Evolutionary conservation across 176 grass and related monocot genomes (phyloP), one percentile per base, ranked within the genome.

Genomic region (Avena insularis): DNA sequence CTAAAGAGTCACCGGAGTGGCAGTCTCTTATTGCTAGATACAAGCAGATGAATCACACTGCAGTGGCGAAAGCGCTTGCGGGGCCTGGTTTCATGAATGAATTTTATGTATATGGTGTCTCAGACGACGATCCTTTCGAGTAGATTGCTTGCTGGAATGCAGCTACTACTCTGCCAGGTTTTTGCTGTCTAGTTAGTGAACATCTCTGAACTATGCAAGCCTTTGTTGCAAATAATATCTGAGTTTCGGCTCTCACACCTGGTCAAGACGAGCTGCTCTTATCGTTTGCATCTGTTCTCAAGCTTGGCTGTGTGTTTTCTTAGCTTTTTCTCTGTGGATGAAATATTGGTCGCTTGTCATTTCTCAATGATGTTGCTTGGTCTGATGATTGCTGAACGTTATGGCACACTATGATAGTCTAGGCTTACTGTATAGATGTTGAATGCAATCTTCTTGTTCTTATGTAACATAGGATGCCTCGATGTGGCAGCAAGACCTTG

Each of bases 11-110:
- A 3, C 62, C 57, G 19, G 84, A 84, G 49, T 89, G 93, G 89
- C 74, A 83, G 76, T 82, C 84, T 2, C 81, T 90, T 79, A 85
- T 87, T 79, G 60, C 82, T 69, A 88, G 84, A 71, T 71, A 89
- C 66, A 65, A 82, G 51, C 79, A 87, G 40, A 83, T 91, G 87
- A 87, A 71, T 86, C 90, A 88, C 40, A 4, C 48, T 33, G 68
- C 55, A 1, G 87, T 86, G 63, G 64, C 81, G 61, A 80, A 70
- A 35, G 47, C 77, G 50, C 73, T 90, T 71, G 68, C 93, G 45
- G 89, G 82, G 4, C 94, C 91, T 48, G 78, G 83, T 4, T 83
- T 88, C 57, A 79, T 81, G 12, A 85, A 65, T 65, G 62, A 87
- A 14, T 89, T 86, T 2, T 73, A 86, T 61, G 38, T 25, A 13